Conservation (phyloP, 768 basidiomycete genomes). For the Nidularia sp. region DNA sequence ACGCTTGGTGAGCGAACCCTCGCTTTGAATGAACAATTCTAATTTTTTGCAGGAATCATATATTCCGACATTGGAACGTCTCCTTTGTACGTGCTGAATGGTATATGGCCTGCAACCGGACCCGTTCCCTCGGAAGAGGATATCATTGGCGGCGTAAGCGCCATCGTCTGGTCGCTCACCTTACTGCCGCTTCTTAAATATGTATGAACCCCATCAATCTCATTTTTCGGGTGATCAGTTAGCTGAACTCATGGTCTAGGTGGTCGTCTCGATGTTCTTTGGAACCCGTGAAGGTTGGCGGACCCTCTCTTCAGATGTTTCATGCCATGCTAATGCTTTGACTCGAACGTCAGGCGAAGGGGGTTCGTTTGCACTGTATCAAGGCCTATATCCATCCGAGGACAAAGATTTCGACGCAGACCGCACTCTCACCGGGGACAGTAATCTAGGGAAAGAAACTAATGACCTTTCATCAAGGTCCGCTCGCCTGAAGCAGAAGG, state of each 20-base stretch:
- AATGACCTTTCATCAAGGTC: slow-evolving; percentile 4
- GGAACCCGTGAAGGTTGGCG: slow-evolving; percentile 44
- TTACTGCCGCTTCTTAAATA: slow-evolving; percentile 64
- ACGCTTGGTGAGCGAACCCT: slow-evolving; percentile 19
- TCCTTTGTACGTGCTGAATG: slow-evolving; percentile 62
- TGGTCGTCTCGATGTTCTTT: slow-evolving; percentile 35
- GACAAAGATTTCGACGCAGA: slow-evolving; percentile 42
- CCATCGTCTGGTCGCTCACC: slow-evolving; percentile 63
- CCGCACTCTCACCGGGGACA: slow-evolving; percentile 50
- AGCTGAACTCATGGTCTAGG: slow-evolving; percentile 23
- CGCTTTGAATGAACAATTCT: background rate
- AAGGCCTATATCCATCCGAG: slow-evolving; percentile 53
- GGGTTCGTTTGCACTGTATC: slow-evolving; percentile 61
- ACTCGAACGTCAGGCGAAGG: slow-evolving; percentile 48
- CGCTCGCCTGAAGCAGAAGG: slow-evolving; percentile 14
- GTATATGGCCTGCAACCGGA: slow-evolving; percentile 51
- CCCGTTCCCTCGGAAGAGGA: slow-evolving; percentile 52
- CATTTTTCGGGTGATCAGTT: background rate
- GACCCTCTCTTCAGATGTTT: too few species aligned
- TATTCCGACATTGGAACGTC: slow-evolving; percentile 55
- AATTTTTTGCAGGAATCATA: slow-evolving; percentile 33
- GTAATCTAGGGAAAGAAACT: slow-evolving; percentile 11
- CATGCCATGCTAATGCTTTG: too few species aligned
- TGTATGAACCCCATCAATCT: slow-evolving; percentile 22
- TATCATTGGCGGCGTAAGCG: slow-evolving; percentile 57